These are phyloP conservation scores for Agaricus subrufescens DNA, from an alignment of 768 basidiomycete genomes.

Conservation along the genomic window DNA sequence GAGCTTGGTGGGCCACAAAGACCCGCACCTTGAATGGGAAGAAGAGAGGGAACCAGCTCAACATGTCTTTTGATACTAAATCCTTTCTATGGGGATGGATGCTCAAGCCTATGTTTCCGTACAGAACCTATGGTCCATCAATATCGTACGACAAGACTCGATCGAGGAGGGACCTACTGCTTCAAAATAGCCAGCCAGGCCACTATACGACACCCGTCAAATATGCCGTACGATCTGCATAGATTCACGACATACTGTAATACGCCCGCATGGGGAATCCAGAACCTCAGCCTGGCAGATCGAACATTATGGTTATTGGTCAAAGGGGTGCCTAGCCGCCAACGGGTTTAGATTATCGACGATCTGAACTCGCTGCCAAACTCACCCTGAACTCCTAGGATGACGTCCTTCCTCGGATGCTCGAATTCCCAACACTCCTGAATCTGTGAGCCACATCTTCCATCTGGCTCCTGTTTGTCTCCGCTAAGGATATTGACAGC, in stretches of 20 bases:
- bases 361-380: neutral
- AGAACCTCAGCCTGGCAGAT: constrained; percentile 79
- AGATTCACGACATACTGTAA: constrained; percentile 51
- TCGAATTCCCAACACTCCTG: constrained; percentile 99
- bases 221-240: neutral
- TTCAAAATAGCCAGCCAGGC: constrained; percentile 96
- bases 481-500: constrained; percentile 88
- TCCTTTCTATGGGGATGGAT: constrained; percentile 91
- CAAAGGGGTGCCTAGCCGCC: constrained; percentile 67
- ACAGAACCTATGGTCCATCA: constrained; percentile 48
- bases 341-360: neutral
- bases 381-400: constrained; percentile 68
- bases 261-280: constrained; percentile 91
- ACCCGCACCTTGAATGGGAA: constrained; percentile 82
- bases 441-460: constrained; percentile 73
- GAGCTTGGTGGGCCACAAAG: neutral
- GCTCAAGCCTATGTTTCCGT: constrained; percentile 85
- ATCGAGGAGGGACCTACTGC: constrained; percentile 37
- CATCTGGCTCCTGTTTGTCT: constrained; percentile 54
- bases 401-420: constrained; percentile 81
- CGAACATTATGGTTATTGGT: constrained; percentile 98
- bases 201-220: constrained; percentile 30
- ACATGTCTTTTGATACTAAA: constrained; percentile 88
- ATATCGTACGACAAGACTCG: neutral
- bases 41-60: constrained; percentile 98